Evolutionary conservation across 805 yeast species (phyloP), one percentile per base, ranked within the genome.

Genomic region (Kuraishia capsulata): DNA sequence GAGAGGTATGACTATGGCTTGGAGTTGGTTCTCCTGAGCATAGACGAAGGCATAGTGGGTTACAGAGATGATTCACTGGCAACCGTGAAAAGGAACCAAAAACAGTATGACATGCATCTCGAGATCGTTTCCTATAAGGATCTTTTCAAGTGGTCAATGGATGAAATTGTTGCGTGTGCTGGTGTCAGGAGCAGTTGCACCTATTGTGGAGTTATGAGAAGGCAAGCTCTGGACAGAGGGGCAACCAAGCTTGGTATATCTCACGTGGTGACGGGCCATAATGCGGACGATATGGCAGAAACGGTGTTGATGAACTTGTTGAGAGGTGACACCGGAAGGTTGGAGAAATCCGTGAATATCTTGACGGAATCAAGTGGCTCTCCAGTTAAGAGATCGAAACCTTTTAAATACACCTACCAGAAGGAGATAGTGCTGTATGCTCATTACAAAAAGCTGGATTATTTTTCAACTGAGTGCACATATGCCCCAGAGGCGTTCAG

Each of bases 251-350:
- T 90, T 19, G 87, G 81, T 0, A 88, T 92, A 37, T 69, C 71
- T 39, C 99, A 92, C 59, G 92, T 92, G 24, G 94, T 92, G 2
- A 92, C 99, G 0, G 99, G 99, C 2, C 99, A 92, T 60, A 92
- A 92, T 57, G 99, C 99, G 0, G 99, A 92, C 58, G 99, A 92
- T 61, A 84, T 92, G 86, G 99, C 99, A 1, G 99, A 92, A 53
- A 92, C 99, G 0, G 95, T 92, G 4, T 61, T 92, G 39, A 90
- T 92, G 97, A 92, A 92, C 58, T 61, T 92, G 33, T 62, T 92
- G 21, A 70, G 99, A 49, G 99, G 99, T n/a, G 99, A 92, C 55
- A 81, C 88, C 5, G 95, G 95, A 19, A 69, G 99, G 45, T 65
- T 92, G 39, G 97, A 86, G 53, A 78, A 81, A 46, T 87, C 96